Conservation (phyloP, 768 basidiomycete species). For the Suillus ampliporus region DNA sequence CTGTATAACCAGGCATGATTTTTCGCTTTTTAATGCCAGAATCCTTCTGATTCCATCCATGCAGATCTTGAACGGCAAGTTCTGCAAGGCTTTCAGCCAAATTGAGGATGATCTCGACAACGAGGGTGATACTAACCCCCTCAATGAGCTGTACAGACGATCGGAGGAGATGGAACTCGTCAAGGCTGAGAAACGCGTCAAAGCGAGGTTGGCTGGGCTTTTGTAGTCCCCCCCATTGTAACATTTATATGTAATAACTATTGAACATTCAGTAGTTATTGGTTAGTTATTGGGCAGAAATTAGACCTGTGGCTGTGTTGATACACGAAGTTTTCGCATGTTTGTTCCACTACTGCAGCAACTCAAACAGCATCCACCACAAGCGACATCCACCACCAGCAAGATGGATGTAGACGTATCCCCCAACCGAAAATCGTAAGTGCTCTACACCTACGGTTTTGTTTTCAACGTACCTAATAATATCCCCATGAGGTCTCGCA, state of each 20-base stretch:
- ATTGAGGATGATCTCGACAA: constrained; percentile 63
- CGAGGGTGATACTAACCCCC: constrained; percentile 57
- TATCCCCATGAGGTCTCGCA: constrained; percentile 57
- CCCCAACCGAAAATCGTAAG: constrained; percentile 66
- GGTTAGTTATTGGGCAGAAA: too few species aligned
- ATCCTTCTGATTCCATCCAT: constrained; percentile 2
- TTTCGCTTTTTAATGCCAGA: background rate
- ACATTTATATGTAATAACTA: constrained; percentile 1
- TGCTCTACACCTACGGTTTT: constrained; percentile 20
- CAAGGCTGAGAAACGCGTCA: constrained; percentile 64
- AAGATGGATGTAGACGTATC: constrained; percentile 71
- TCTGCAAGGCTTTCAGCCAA: constrained; percentile 56
- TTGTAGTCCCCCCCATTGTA: constrained; percentile 27
- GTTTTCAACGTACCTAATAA: constrained; percentile 4
- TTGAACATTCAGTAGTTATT: too few species aligned
- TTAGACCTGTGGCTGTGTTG: constrained; percentile 31
- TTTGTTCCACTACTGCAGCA: constrained; percentile 25
- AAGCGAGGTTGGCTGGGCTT: constrained; percentile 51
- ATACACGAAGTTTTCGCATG: constrained; percentile 42
- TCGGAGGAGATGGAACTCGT: constrained; percentile 58
- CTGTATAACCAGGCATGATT: constrained; percentile 56
- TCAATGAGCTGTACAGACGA: constrained; percentile 57
- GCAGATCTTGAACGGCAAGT: constrained; percentile 65
- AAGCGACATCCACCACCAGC: constrained; percentile 48
- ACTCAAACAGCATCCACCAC: constrained; percentile 11